phyloP scores from a whole-genome alignment of 2,329 filamentous ascomycete species.

The Cladosporium sp. region DNA sequence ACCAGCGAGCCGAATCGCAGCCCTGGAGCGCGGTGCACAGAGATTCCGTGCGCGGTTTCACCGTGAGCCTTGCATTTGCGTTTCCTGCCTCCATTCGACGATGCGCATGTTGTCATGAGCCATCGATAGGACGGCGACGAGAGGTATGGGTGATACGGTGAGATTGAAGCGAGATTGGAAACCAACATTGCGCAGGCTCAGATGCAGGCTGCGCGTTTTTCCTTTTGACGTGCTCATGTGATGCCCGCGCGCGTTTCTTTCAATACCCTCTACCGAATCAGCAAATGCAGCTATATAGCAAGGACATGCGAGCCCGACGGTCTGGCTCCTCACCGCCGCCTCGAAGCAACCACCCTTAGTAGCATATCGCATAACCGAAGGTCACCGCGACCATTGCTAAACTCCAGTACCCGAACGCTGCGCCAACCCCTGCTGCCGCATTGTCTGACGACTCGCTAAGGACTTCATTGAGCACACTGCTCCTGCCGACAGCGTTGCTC shows the following conservation, averaged over 20 bases:
- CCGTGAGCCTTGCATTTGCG: constrained; percentile 11
- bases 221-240: constrained; percentile 8
- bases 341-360: constrained; percentile 7
- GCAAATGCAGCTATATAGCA: constrained; percentile 10
- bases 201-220: constrained; percentile 1
- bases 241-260: constrained; percentile 3
- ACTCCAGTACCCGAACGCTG: constrained; percentile 10
- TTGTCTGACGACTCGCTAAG: background rate
- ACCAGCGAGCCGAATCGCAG: constrained; percentile 4
- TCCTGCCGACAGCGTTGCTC: constrained; percentile 40
- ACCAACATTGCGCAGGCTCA: background rate
- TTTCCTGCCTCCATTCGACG: constrained; percentile 4
- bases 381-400: constrained; percentile 5
- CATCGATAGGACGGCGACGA: constrained; percentile 8
- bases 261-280: constrained; percentile 1
- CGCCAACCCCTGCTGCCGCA: constrained; percentile 2
- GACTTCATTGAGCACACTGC: constrained; percentile 18
- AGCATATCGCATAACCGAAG: constrained; percentile 8
- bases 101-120: constrained; percentile 1
- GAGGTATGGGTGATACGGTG: constrained; percentile 9
- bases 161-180: no score
- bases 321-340: constrained; percentile 5
- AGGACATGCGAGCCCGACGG: background rate
- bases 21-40: constrained; percentile 4
- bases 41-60: constrained; percentile 11